Conservation (phyloP, 345 rosid genomes). For the Tarenaya hassleriana region DNA sequence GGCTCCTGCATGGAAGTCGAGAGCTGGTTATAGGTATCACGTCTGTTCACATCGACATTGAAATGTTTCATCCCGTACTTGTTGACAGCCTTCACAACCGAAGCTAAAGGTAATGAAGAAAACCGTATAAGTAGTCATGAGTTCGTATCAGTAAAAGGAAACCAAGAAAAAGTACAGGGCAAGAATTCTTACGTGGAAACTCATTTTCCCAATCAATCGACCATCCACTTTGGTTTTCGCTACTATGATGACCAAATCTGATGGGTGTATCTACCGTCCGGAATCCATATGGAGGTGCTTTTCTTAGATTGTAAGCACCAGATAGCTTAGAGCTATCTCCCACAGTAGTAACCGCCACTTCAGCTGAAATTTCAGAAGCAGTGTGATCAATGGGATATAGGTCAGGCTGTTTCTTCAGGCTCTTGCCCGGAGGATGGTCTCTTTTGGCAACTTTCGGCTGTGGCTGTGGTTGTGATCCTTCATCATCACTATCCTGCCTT, state of each 20-base stretch:
- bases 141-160: slow-evolving; percentile 10
- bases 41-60: slow-evolving; percentile 72
- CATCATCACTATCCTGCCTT: slow-evolving; percentile 88
- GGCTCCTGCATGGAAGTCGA: slow-evolving; percentile 36
- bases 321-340: slow-evolving; percentile 42
- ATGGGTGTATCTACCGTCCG: slow-evolving; percentile 50
- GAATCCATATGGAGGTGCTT: slow-evolving; percentile 35
- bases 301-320: slow-evolving; percentile 64
- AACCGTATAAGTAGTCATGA: slow-evolving; percentile 8
- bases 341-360: slow-evolving; percentile 54
- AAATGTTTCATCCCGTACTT: slow-evolving; percentile 87
- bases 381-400: slow-evolving; percentile 45
- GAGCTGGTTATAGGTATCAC: slow-evolving; percentile 55
- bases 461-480: slow-evolving; percentile 67
- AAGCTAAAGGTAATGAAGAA: slow-evolving; percentile 54
- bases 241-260: slow-evolving; percentile 42
- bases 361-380: slow-evolving; percentile 61
- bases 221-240: slow-evolving; percentile 48
- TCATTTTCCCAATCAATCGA: slow-evolving; percentile 80
- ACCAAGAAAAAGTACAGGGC: not conserved
- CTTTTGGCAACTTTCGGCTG: slow-evolving; percentile 45
- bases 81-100: slow-evolving; percentile 77
- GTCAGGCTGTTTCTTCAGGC: slow-evolving; percentile 51
- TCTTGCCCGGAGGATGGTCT: slow-evolving; percentile 34
- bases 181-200: slow-evolving; percentile 62